These are phyloP conservation scores for Paecilomyces sp. DNA, from an alignment of 2,329 filamentous ascomycete genomes.

Conservation along the genomic window DNA sequence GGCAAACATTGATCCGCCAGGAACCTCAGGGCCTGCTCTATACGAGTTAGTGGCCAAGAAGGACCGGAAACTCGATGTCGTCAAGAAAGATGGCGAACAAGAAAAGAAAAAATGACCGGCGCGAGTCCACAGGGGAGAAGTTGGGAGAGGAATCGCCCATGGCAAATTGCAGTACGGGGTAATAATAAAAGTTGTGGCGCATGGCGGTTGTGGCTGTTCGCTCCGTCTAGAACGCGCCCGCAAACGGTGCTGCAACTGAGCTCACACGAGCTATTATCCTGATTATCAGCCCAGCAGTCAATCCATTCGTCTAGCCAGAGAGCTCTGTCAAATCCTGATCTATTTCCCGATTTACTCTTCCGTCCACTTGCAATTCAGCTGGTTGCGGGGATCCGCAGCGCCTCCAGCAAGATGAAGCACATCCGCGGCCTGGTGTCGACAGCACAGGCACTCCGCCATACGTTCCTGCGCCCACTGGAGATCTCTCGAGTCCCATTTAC, in stretches of 20 bases:
- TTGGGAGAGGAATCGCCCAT: conserved; percentile 14
- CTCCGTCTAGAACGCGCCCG: not conserved
- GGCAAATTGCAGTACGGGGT: not conserved
- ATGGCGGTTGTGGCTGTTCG: conserved; percentile 1
- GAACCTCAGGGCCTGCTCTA: conserved; percentile 17
- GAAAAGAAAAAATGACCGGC: not conserved
- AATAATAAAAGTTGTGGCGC: conserved; percentile 3
- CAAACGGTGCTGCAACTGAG: not conserved
- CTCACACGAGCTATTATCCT: not conserved
- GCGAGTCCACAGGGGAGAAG: conserved; percentile 6
- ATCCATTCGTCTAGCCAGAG: not conserved
- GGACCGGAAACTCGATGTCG: not conserved
- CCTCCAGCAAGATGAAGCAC: conserved; percentile 21
- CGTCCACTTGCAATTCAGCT: not conserved
- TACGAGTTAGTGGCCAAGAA: conserved; percentile 6
- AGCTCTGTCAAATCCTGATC: not conserved
- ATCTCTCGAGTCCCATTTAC: conserved; percentile 8
- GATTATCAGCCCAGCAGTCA: not conserved
- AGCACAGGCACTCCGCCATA: conserved; percentile 23
- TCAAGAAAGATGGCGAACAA: conserved; percentile 1
- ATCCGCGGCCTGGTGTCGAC: conserved; percentile 24
- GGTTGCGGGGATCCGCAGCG: not conserved
- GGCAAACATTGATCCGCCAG: conserved; percentile 21
- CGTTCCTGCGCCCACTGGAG: conserved; percentile 17
- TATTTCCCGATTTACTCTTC: not conserved